Evolutionary conservation across 1,284 basidiomycete genomes (phyloP), one percentile per base, ranked within the genome.

Genomic region (Sutorius eximius): DNA sequence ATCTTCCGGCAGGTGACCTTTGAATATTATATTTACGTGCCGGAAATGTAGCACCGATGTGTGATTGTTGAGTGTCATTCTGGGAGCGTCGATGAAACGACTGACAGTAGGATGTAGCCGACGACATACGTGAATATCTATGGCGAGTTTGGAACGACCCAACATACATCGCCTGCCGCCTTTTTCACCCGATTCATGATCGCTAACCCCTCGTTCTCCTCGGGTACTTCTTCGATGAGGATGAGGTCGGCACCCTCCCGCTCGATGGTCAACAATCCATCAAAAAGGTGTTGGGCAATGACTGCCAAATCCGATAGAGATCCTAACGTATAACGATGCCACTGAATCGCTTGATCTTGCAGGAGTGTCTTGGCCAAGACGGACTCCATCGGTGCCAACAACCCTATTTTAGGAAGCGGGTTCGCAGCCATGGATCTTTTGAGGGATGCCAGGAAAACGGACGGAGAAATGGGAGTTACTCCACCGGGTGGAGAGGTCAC

Each of bases 141-240:
- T 30, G 34, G 7, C 13, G 67, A 56, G 40, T 48, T 16, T 15
- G 55, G 59, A 63, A 53, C 46, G 38, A 87, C 70, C 80, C 82
- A 84, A 59, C 73, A 69, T 48, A 75, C 72, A 59, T 84, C 83
- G 5, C 87, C 84, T 3, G 95, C 94, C 2, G 97, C 96, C 71
- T 99, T 99, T 57, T 83, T 83, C n/a, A 95, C 83, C n/a, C 96
- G 81, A 69, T 99, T 98, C 95, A 98, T 98, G 27, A 99, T 85
- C 1, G 97, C 97, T 45, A 98, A 73, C 0, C 96, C 97, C 61
- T 98, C 88, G 29, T 86, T 83, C 20, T 82, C 81, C 69, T 98
- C 93, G 34, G 78, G 72, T 18, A 98, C 80, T 55, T 89, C 93
- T 72, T 99, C 95, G 49, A 97, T 83, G 15, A 98, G 71, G 61